Base-by-base conservation (phyloP, 2,329 filamentous ascomycete species). In the Talaromyces piceae region DNA sequence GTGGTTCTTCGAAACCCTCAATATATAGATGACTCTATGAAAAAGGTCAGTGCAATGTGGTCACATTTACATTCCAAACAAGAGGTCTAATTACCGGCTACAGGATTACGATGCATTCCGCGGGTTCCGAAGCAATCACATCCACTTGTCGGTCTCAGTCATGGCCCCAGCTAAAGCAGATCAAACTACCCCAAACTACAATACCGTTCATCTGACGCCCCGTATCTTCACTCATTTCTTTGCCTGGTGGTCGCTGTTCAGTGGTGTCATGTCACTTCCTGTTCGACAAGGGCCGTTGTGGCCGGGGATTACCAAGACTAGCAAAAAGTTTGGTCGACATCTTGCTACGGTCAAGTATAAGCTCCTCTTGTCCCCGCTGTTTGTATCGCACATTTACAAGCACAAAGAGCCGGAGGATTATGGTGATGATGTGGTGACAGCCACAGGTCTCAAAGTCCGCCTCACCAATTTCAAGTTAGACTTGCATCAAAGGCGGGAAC, bases 321-420 rank as follows among this genome's bases (percentile, higher is more conserved):
- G 89, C 76, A 98, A 98, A 73, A 98, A 98, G 67, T 98, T 98
- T 66, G 91, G 91, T 12, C 82, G 93, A 46, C 94, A 98, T 69
- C 75, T 98, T 55, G 91, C 90, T n/a, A 98, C 94, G 7, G 91
- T 98, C 75, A 98, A 98, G 74, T 97, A 97, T 73, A 96, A 91
- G 56, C 73, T 98, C 20, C 78, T 97, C 3, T 76, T 98, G 13
- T 95, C 93, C 2, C 93, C 93, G 0, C 73, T 98, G 2, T 98
- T 95, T 67, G 81, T 98, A 56, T 94, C 91, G 59, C 93, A 98
- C 61, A 90, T 98, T 27, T 98, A 98, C 74, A 97, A 96, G 68
- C 93, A 98, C 73, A 96, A 96, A 66, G 93, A 98, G 63, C 83
- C 83, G 0, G 91, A 96, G 63, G 90, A 95, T 54, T 87, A 88